These are phyloP conservation scores for Claviceps africana DNA, from an alignment of 2,329 filamentous ascomycete species.

Conservation along the genomic window DNA sequence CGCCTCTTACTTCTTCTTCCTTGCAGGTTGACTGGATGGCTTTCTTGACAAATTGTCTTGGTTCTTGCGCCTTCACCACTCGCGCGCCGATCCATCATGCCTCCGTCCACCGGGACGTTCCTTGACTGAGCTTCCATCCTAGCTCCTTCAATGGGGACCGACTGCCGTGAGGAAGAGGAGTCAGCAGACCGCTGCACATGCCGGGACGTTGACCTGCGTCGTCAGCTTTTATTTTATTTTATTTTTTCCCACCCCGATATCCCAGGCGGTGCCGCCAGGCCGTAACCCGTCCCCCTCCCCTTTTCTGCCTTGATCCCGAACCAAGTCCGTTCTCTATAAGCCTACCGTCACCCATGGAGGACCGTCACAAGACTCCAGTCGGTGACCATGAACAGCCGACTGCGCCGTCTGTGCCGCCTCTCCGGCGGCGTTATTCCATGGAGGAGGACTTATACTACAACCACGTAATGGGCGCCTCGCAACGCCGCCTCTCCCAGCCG, in stretches of 20 bases:
- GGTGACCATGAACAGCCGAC: constrained; percentile 21
- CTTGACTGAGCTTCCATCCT: constrained; percentile 20
- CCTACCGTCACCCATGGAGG: constrained; percentile 19
- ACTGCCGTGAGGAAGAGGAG: constrained; percentile 12
- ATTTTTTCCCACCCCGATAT: not conserved
- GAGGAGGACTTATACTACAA: constrained; percentile 42
- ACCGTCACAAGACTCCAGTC: constrained; percentile 13
- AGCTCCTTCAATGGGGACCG: constrained; percentile 22
- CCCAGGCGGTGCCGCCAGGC: not conserved
- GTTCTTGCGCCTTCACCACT: constrained; percentile 1
- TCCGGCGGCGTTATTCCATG: constrained; percentile 36
- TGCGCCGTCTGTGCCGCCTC: constrained; percentile 18
- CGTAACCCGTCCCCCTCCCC: not conserved
- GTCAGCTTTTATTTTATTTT: not conserved
- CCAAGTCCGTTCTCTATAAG: not conserved
- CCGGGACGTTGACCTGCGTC: not conserved
- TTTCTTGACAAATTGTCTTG: constrained; percentile 2
- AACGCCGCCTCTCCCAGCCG: constrained; percentile 30
- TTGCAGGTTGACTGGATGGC: not conserved
- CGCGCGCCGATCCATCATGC: constrained; percentile 14
- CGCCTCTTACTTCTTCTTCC: not conserved
- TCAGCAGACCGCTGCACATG: not conserved
- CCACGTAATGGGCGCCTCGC: constrained; percentile 32
- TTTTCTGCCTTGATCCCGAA: not conserved
- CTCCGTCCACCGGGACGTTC: constrained; percentile 20